Conservation (phyloP, 179 eudicot species). For the Gypsophila paniculata region DNA sequence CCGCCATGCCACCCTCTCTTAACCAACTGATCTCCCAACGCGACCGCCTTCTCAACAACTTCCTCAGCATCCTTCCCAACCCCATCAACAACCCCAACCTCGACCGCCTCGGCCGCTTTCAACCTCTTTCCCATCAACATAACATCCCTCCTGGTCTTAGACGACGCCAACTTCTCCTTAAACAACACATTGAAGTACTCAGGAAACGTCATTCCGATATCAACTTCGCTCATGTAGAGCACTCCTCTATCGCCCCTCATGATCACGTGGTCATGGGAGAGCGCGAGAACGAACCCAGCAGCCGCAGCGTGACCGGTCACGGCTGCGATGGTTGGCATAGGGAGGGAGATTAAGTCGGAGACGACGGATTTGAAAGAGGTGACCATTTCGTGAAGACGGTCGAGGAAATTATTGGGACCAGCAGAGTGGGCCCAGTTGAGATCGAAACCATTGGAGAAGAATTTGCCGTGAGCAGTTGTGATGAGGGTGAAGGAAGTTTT, state of each 20-base stretch:
- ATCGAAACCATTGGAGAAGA: slow-evolving; percentile 87
- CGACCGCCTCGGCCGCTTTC: slow-evolving; percentile 54
- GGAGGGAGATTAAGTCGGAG: slow-evolving; percentile 54
- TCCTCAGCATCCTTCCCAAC: slow-evolving; percentile 39
- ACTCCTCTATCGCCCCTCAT: slow-evolving; percentile 60
- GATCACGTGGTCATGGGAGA: slow-evolving; percentile 59
- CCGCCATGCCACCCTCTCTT: slow-evolving; percentile 53
- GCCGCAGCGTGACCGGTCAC: slow-evolving; percentile 86
- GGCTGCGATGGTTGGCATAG: slow-evolving; percentile 77
- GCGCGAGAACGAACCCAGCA: slow-evolving; percentile 57
- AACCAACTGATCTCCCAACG: slow-evolving; percentile 41
- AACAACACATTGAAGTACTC: slow-evolving; percentile 55
- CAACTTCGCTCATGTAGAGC: slow-evolving; percentile 77
- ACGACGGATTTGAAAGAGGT: slow-evolving; percentile 36
- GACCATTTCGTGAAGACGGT: slow-evolving; percentile 35
- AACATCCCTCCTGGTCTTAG: slow-evolving; percentile 43
- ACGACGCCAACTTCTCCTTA: slow-evolving; percentile 41
- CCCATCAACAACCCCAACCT: slow-evolving; percentile 51
- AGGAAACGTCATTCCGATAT: slow-evolving; percentile 63
- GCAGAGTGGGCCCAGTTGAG: slow-evolving; percentile 47
- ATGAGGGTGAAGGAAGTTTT: slow-evolving; percentile 42
- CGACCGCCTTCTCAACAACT: slow-evolving; percentile 39
- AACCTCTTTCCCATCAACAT: slow-evolving; percentile 51
- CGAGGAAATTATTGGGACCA: slow-evolving; percentile 23
- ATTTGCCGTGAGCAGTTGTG: slow-evolving; percentile 54